Base-by-base conservation (phyloP, 257 asterid genomes). In the Leonotis leonurus region DNA sequence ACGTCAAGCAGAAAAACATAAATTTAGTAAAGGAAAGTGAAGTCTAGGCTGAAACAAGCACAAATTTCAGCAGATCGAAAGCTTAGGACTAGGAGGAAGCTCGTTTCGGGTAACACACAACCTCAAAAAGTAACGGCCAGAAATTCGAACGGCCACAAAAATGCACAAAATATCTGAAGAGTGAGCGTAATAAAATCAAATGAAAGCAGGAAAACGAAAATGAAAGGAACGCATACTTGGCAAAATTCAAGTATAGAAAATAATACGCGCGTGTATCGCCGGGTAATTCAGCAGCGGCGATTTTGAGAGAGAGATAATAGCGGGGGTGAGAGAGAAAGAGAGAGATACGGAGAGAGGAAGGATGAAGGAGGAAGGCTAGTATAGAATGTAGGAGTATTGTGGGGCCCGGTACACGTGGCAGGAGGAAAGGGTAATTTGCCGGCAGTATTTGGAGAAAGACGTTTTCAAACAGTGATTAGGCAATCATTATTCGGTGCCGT, bases 321-420 rank as follows among this genome's bases (percentile, higher is more conserved):
- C n/a, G n/a, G n/a, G n/a, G n/a, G n/a, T n/a, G n/a, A n/a, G n/a
- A n/a, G n/a, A n/a, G n/a, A n/a, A n/a, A n/a, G n/a, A n/a, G n/a
- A n/a, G n/a, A n/a, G n/a, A n/a, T n/a, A n/a, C n/a, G n/a, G n/a
- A n/a, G n/a, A 44, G 25, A 68, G 57, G 49, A 56, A 18, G 5
- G 21, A 27, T 40, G 56, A 59, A 10, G 20, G 54, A n/a, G n/a
- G n/a, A n/a, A n/a, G n/a, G n/a, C 13, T n/a, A 35, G 65, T 35
- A 24, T 50, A 10, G 32, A n/a, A n/a, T 22, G 35, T 35, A 11
- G 68, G 60, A 27, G 7, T 55, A 7, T n/a, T n/a, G 69, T 68
- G 80, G 80, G 84, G 4, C 80, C 80, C 21, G 6, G 13, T 3
- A 40, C 87, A 75, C 84, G 89, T 80, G 89, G 81, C 74, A 4